phyloP scores from a whole-genome alignment of 352 stramenopile species.

The Pilasporangium apinafurcum region DNA sequence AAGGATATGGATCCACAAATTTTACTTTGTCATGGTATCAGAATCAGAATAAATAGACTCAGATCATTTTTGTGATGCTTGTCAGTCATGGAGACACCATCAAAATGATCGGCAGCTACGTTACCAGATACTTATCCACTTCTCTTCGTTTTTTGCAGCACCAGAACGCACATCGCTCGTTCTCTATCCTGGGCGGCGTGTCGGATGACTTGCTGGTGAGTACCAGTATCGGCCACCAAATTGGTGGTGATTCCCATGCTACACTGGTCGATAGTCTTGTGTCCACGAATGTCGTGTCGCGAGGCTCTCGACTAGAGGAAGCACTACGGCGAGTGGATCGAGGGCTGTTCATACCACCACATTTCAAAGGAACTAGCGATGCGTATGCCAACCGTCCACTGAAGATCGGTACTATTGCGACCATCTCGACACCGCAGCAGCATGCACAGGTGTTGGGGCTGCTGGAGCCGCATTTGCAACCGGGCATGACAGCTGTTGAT shows the following conservation, averaged over 20 bases:
- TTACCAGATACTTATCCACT: not conserved
- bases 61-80: not conserved
- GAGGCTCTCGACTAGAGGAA: constrained; percentile 47
- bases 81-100: not conserved
- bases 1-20: too few relatives aligned
- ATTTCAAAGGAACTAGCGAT: constrained; percentile 14
- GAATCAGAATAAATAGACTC: constrained; percentile 2
- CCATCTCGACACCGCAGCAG: constrained; percentile 83
- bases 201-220: constrained; percentile 79
- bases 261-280: constrained; percentile 76
- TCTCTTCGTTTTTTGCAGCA: not conserved
- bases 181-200: constrained; percentile 66
- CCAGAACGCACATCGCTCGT: constrained; percentile 8
- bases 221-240: constrained; percentile 79
- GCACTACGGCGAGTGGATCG: constrained; percentile 66
- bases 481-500: constrained; percentile 57
- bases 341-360: constrained; percentile 38
- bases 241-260: constrained; percentile 60
- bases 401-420: constrained; percentile 73
- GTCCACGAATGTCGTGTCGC: constrained; percentile 54
- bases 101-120: constrained; percentile 1
- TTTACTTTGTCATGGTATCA: not conserved
- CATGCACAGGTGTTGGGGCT: constrained; percentile 71
- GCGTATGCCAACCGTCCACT: constrained; percentile 72
- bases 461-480: constrained; percentile 58